phyloP scores from a whole-genome alignment of 331 rosid genomes.

The Pyracantha coccinea region DNA sequence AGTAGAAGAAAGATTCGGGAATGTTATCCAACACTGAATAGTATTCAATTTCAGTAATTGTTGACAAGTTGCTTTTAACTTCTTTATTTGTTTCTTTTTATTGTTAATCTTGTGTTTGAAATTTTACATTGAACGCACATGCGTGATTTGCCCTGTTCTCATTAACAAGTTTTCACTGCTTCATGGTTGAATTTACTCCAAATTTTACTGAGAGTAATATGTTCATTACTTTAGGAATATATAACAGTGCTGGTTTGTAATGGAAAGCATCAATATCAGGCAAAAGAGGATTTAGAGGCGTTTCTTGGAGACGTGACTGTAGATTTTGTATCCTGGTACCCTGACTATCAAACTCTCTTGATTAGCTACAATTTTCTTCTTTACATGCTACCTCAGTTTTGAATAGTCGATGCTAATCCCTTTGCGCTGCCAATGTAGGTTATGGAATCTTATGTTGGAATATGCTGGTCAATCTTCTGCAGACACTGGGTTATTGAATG shows the following conservation, averaged over 20 bases:
- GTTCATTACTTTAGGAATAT: slow-evolving; percentile 7
- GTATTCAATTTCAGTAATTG: background rate
- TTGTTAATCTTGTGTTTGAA: background rate
- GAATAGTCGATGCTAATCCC: background rate
- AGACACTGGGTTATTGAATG: background rate
- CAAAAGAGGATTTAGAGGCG: slow-evolving; percentile 22
- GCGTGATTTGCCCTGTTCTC: background rate
- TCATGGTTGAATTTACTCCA: background rate
- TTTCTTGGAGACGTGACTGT: slow-evolving; percentile 16
- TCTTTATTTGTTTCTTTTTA: background rate
- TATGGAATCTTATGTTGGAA: slow-evolving; percentile 14
- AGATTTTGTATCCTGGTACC: slow-evolving; percentile 26
- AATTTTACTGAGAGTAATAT: background rate
- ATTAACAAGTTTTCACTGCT: too few relatives aligned
- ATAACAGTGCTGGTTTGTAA: slow-evolving; percentile 24
- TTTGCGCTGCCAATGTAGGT: slow-evolving; percentile 7
- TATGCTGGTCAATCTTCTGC: background rate
- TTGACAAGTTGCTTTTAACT: background rate
- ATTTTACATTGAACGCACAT: background rate
- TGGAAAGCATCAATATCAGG: slow-evolving; percentile 30
- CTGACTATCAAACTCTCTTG: background rate
- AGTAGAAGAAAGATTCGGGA: background rate
- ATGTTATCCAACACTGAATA: background rate
- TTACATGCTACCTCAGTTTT: background rate
- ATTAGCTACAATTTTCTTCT: background rate